Percentiles rank a stretch among this genome's conserved stretches.
These are phyloP conservation scores for Paulownia fortunei DNA, from an alignment of 257 asterid species.

Conservation along the genomic window DNA sequence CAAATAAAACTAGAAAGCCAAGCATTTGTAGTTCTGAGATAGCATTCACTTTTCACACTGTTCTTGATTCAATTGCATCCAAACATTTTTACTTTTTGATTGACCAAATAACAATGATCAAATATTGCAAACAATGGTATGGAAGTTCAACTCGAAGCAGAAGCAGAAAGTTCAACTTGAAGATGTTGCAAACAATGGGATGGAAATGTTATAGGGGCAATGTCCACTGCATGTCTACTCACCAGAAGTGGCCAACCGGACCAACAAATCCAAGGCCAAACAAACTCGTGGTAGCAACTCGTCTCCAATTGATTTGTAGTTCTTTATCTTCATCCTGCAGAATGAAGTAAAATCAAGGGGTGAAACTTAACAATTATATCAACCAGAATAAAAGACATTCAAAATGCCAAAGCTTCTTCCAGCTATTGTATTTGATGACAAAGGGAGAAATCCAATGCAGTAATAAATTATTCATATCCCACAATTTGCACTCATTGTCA, in stretches of 20 bases:
- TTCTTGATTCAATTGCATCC: not conserved
- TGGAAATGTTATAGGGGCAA: not conserved
- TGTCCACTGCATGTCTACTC: slow-evolving; percentile 31
- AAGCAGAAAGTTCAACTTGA: slow-evolving; percentile 4
- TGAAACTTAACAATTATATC: not conserved
- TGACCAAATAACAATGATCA: slow-evolving; percentile 7
- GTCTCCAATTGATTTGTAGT: slow-evolving; percentile 77
- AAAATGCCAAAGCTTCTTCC: not conserved
- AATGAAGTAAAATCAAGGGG: not conserved
- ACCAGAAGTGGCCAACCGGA: slow-evolving; percentile 95
- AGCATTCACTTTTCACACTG: not conserved
- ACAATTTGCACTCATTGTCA: not conserved
- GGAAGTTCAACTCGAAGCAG: not conserved
- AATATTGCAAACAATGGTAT: not conserved
- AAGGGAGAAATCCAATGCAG: not conserved
- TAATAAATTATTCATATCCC: not conserved
- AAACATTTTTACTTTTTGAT: not conserved
- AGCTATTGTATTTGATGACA: slow-evolving; percentile 2
- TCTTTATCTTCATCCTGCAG: slow-evolving; percentile 62
- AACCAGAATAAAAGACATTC: not conserved
- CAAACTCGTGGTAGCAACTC: slow-evolving; percentile 82
- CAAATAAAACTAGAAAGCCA: not conserved
- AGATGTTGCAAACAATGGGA: not conserved
- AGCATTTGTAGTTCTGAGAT: not conserved
- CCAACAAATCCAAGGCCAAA: slow-evolving; percentile 93